Evolutionary conservation across 2,329 filamentous ascomycete species (phyloP).

Genomic region (Stemphylium beticola): DNA sequence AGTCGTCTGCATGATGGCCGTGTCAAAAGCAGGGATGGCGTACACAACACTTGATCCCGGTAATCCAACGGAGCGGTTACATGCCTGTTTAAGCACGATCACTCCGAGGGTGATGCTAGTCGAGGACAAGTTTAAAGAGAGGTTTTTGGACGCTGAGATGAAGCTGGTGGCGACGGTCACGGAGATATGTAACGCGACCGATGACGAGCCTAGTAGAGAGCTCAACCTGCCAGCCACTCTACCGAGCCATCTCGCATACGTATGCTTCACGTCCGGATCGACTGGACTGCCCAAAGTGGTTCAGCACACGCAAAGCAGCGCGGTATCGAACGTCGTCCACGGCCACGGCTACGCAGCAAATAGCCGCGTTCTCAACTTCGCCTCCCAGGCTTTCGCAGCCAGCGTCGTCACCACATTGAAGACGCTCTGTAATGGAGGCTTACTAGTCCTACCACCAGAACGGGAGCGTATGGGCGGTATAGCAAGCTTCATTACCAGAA

Average conservation of each 20-base stretch:
- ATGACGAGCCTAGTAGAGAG: not conserved
- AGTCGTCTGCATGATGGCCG: constrained; percentile 7
- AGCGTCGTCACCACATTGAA: constrained; percentile 5
- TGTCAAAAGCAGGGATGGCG: constrained; percentile 5
- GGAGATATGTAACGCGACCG: not conserved
- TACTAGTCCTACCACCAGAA: constrained; percentile 5
- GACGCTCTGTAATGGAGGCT: constrained; percentile 5
- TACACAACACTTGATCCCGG: constrained; percentile 3
- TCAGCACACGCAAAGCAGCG: constrained; percentile 25
- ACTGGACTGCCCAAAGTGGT: constrained; percentile 55
- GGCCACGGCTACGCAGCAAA: not conserved
- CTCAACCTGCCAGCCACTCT: not conserved
- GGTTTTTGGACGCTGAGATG: not conserved
- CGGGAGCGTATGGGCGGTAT: constrained; percentile 10
- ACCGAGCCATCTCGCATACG: constrained; percentile 39
- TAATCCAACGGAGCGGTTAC: constrained; percentile 4
- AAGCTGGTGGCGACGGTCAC: not conserved
- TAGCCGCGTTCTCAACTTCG: constrained; percentile 9
- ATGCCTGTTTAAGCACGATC: not conserved
- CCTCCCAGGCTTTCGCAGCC: constrained; percentile 6
- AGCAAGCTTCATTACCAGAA: constrained; percentile 6
- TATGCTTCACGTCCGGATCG: constrained; percentile 55
- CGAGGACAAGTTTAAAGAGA: not conserved
- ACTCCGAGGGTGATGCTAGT: not conserved
- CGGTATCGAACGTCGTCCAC: constrained; percentile 4